Evolutionary conservation across 345 rosid species (phyloP), one percentile per base, ranked within the genome.

Genomic region (Adansonia digitata): DNA sequence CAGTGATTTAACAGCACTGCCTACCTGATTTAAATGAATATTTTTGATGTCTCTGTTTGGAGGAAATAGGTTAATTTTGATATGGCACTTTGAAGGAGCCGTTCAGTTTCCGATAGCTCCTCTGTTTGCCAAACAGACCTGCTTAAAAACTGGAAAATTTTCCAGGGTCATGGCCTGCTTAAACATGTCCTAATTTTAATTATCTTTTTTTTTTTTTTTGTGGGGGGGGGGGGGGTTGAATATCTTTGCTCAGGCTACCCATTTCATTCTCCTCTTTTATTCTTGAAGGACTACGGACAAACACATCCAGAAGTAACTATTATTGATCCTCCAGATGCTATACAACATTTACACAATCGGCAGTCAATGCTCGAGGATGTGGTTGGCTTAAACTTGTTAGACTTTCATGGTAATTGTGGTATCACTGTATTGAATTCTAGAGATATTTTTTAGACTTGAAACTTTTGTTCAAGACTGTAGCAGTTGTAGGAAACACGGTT

Each of bases 341-440:
- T 92, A 70, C 75, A 80, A 62, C 92, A 78, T 81, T 77, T 92
- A 66, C 78, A 73, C 34, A 91, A 92, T 78, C 90, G 97, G 40
- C 92, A 94, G 74, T 90, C 92, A 14, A 94, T 94, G 98, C 97
- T 94, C 18, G 92, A 87, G 79, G 88, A 87, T 69, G 94, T 91
- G 65, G 91, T 89, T 43, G 88, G 91, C 68, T 75, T 94, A n/a
- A 81, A 89, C 75, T 84, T 92, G 77, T 79, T 90, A 15, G 93
- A 83, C 18, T 77, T 74, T 72, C 71, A 81, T 72, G 97, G 98
- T 93, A 84, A 72, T 69, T 62, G 63, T 52, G 71, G 14, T 74
- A 8, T 8, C 43, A 18, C 60, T 71, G 27, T 10, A 39, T 56
- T 26, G 20, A 55, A 22, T 65, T 74, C 5, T 18, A 34, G 65